These are phyloP conservation scores for Populus deltoides DNA, from an alignment of 345 rosid genomes.

Conservation along the genomic window DNA sequence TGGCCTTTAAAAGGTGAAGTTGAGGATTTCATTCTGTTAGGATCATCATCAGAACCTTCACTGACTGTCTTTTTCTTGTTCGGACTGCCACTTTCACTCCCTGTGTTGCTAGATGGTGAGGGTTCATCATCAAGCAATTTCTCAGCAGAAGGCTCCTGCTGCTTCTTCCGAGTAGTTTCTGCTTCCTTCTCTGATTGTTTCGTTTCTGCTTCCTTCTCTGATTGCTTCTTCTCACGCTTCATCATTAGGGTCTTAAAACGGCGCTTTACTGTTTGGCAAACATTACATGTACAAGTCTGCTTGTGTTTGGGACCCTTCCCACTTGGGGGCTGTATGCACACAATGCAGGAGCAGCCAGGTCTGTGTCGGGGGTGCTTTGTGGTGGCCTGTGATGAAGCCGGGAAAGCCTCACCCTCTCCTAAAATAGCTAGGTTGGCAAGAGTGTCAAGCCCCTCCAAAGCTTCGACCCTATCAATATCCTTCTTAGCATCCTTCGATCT, in stretches of 20 bases:
- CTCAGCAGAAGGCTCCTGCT: slow-evolving; percentile 34
- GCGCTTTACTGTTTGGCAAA: slow-evolving; percentile 71
- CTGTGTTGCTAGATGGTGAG: slow-evolving; percentile 35
- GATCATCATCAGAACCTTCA: slow-evolving; percentile 50
- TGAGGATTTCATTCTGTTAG: slow-evolving; percentile 41
- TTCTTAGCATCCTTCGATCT: slow-evolving; percentile 51
- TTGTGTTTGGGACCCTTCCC: slow-evolving; percentile 87
- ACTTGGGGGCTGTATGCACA: slow-evolving; percentile 93
- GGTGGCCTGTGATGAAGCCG: slow-evolving; percentile 59
- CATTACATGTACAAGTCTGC: slow-evolving; percentile 68
- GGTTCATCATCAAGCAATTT: slow-evolving; percentile 43
- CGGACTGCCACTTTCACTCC: slow-evolving; percentile 39
- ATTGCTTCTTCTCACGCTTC: slow-evolving; percentile 67
- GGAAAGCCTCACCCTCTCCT: slow-evolving; percentile 51
- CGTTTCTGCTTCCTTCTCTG: slow-evolving; percentile 48
- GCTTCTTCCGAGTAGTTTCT: slow-evolving; percentile 47
- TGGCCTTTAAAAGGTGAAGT: slow-evolving; percentile 62
- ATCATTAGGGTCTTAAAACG: slow-evolving; percentile 68
- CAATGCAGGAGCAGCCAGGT: slow-evolving; percentile 89
- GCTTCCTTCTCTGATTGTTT: slow-evolving; percentile 51
- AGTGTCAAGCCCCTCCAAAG: slow-evolving; percentile 62
- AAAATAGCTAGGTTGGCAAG: slow-evolving; percentile 63
- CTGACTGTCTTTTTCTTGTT: slow-evolving; percentile 34
- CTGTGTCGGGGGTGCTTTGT: slow-evolving; percentile 93
- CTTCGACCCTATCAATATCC: slow-evolving; percentile 44